Percentiles rank a stretch among this genome's conserved stretches.
These are phyloP conservation scores for Pulveroboletus sp. DNA, from an alignment of 768 basidiomycete genomes.

Conservation along the genomic window DNA sequence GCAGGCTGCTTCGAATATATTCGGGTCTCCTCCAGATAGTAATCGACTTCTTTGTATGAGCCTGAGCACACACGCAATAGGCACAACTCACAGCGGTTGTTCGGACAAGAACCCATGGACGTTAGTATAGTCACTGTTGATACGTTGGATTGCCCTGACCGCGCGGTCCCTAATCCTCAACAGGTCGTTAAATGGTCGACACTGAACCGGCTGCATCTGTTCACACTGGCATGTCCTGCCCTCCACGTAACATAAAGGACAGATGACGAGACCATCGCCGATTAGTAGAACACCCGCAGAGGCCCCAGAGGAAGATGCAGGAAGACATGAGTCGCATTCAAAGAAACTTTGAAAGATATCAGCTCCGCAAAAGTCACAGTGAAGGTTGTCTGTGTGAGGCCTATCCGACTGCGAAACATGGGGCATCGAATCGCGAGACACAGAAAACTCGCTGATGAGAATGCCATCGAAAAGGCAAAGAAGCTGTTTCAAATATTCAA, in stretches of 20 bases:
- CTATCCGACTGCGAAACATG: slow-evolving; percentile 27
- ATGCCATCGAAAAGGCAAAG: slow-evolving; percentile 51
- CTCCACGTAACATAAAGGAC: slow-evolving; percentile 72
- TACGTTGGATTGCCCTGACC: slow-evolving; percentile 24
- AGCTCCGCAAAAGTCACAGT: slow-evolving; percentile 77
- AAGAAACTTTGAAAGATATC: slow-evolving; percentile 85
- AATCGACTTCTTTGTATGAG: slow-evolving; percentile 22
- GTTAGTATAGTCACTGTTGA: slow-evolving; percentile 9
- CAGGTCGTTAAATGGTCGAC: slow-evolving; percentile 47
- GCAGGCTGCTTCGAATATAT: slow-evolving; percentile 34
- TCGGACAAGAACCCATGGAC: slow-evolving; percentile 13
- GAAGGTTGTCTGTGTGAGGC: slow-evolving; percentile 31
- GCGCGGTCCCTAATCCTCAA: slow-evolving; percentile 42
- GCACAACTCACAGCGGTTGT: slow-evolving; percentile 21
- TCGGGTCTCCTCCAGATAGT: slow-evolving; percentile 19
- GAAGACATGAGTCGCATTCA: slow-evolving; percentile 55
- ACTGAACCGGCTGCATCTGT: slow-evolving; percentile 60
- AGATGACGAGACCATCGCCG: slow-evolving; percentile 53
- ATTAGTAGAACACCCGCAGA: slow-evolving; percentile 16
- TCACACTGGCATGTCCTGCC: slow-evolving; percentile 70
- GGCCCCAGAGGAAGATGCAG: slow-evolving; percentile 10
- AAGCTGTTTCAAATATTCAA: slow-evolving; percentile 33
- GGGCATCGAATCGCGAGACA: slow-evolving; percentile 29
- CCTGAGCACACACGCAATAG: neutral
- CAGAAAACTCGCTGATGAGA: slow-evolving; percentile 42